A percentile compares a stretch with the other conserved stretches of the same genome.
phyloP scores from a whole-genome alignment of 106 monocot species.

The Dioscorea alata region DNA sequence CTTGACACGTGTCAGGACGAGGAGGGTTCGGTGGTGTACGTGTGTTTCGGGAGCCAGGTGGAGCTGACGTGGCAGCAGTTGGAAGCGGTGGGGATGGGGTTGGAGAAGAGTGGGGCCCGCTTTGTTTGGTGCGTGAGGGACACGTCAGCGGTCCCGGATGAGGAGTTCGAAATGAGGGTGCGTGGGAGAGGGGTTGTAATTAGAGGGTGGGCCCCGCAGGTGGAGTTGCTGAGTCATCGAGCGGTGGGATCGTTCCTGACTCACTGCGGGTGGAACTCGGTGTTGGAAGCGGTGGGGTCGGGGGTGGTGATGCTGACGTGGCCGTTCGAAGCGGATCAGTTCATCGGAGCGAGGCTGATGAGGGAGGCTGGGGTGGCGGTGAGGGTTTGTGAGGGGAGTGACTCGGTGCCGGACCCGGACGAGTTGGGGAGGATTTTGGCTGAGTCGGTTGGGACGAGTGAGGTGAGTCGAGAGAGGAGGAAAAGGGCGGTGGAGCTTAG shows the following conservation, averaged over 20 bases:
- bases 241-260: constrained; percentile 53
- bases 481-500: constrained; percentile 4
- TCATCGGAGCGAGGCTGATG: constrained; percentile 39
- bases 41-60: constrained; percentile 38
- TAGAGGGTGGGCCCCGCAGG: constrained; percentile 43
- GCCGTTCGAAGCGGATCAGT: constrained; percentile 67
- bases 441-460: background rate
- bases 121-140: constrained; percentile 35
- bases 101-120: constrained; percentile 21
- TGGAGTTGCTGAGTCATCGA: constrained; percentile 30
- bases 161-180: constrained; percentile 24
- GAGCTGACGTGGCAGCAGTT: constrained; percentile 12
- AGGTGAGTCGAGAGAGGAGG: background rate
- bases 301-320: constrained; percentile 52
- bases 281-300: constrained; percentile 30
- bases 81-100: constrained; percentile 15
- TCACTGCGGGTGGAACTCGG: constrained; percentile 82
- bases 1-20: constrained; percentile 18
- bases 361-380: constrained; percentile 23
- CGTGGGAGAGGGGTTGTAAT: constrained; percentile 29
- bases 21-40: constrained; percentile 38
- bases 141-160: constrained; percentile 11
- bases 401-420: constrained; percentile 16
- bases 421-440: constrained; percentile 19
- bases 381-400: constrained; percentile 18